Conservation (phyloP, 805 yeast genomes). For the Lipomyces orientalis region DNA sequence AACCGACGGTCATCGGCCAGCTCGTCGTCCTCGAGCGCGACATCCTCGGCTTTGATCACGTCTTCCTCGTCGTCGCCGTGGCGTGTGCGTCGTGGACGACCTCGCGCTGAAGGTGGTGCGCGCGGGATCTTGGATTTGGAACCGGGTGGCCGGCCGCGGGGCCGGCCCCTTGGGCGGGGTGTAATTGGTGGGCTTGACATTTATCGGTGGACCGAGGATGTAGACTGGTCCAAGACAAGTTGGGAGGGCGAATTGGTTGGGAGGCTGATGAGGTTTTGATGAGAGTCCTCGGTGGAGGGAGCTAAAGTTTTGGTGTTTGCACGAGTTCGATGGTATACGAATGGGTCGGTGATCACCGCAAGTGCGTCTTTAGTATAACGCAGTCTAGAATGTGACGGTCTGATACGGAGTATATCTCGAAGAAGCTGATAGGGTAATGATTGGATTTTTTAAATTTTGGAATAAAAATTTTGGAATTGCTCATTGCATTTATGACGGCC, state of each 20-base stretch:
- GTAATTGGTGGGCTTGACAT: conserved; percentile 18
- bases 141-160: conserved; percentile 48
- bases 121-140: conserved; percentile 40
- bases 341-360: background rate
- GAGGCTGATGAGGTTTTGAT: background rate
- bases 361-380: background rate
- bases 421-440: too few relatives aligned
- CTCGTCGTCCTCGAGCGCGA: conserved; percentile 13
- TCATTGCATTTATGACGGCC: too few relatives aligned
- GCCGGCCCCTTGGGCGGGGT: conserved; percentile 38
- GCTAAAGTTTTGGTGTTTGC: too few relatives aligned
- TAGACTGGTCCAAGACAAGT: background rate
- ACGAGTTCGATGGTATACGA: background rate
- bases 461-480: too few relatives aligned
- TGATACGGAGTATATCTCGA: too few relatives aligned
- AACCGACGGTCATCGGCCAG: conserved; percentile 17
- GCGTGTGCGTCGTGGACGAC: conserved; percentile 34
- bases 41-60: conserved; percentile 30
- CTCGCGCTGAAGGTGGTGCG: conserved; percentile 23
- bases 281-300: background rate
- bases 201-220: background rate
- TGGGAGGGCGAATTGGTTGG: background rate
- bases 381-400: too few relatives aligned
- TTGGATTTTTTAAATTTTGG: too few relatives aligned
- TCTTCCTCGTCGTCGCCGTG: conserved; percentile 30